phyloP scores from a whole-genome alignment of 1,139 yeast genomes.

The Debaryomyces subglobosus region DNA sequence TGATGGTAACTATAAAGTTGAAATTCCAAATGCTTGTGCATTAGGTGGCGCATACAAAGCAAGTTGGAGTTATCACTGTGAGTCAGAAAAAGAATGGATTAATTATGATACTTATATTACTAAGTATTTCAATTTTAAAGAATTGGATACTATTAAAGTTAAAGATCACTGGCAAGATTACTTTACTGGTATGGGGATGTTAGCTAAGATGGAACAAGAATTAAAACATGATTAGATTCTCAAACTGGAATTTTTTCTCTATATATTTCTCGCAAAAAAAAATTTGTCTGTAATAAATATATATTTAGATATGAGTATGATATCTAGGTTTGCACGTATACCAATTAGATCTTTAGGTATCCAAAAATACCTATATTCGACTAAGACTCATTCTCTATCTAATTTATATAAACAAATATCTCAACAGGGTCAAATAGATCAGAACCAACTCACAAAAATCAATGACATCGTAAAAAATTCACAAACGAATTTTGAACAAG shows the following conservation, averaged over 20 bases:
- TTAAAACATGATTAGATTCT: constrained; percentile 24
- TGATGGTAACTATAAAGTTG: constrained; percentile 70
- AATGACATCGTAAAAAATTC: constrained; percentile 8
- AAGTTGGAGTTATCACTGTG: constrained; percentile 61
- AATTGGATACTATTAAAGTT: constrained; percentile 46
- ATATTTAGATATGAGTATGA: background rate
- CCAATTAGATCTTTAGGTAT: background rate
- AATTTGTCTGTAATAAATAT: background rate
- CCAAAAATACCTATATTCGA: background rate
- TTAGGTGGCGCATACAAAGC: constrained; percentile 94
- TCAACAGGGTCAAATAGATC: background rate
- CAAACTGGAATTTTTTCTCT: background rate
- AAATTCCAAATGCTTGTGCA: constrained; percentile 90
- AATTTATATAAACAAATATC: background rate
- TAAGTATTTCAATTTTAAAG: constrained; percentile 48
- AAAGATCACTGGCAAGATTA: constrained; percentile 51
- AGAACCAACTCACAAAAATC: background rate
- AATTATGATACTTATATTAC: constrained; percentile 46
- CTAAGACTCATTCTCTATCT: constrained; percentile 1
- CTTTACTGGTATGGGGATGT: constrained; percentile 52
- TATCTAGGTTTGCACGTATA: background rate
- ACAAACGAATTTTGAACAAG: background rate
- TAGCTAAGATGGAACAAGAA: constrained; percentile 49
- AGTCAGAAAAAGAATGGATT: constrained; percentile 38
- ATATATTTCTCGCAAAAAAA: constrained; percentile 4